Evolutionary conservation across 768 basidiomycete species (phyloP).

Genomic region (Tephrocybe sp.): DNA sequence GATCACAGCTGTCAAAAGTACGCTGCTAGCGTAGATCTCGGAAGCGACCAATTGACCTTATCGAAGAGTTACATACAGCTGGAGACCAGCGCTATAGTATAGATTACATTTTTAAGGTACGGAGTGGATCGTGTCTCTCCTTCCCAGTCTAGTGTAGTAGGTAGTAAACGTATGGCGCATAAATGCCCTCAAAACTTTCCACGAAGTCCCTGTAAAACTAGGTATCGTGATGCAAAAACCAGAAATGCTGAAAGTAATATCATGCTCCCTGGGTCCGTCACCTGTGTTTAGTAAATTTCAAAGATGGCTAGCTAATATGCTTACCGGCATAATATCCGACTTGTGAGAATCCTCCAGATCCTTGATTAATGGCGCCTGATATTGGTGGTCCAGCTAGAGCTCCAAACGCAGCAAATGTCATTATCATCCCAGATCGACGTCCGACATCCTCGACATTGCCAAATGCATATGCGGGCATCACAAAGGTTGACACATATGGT

Average conservation of each 20-base stretch:
- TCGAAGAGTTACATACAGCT: no score
- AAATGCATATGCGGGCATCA: conserved; percentile 45
- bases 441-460: conserved; percentile 55
- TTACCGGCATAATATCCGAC: conserved; percentile 52
- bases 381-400: conserved; percentile 61
- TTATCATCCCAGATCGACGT: conserved; percentile 51
- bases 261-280: conserved; percentile 16
- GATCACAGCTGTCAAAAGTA: no score
- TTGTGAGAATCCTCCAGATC: conserved; percentile 40
- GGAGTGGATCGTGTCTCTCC: no score
- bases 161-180: no score
- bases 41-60: no score
- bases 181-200: conserved; percentile 35
- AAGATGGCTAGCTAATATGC: not conserved
- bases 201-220: conserved; percentile 35
- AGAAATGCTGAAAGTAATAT: conserved; percentile 40
- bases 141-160: no score
- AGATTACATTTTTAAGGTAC: no score
- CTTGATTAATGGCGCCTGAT: conserved; percentile 52
- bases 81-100: no score
- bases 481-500: conserved; percentile 44
- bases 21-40: no score
- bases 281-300: not conserved
- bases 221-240: conserved; percentile 35
- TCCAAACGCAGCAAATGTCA: conserved; percentile 51